phyloP scores from a whole-genome alignment of 352 stramenopile species.

The Globisporangium spiculum region DNA sequence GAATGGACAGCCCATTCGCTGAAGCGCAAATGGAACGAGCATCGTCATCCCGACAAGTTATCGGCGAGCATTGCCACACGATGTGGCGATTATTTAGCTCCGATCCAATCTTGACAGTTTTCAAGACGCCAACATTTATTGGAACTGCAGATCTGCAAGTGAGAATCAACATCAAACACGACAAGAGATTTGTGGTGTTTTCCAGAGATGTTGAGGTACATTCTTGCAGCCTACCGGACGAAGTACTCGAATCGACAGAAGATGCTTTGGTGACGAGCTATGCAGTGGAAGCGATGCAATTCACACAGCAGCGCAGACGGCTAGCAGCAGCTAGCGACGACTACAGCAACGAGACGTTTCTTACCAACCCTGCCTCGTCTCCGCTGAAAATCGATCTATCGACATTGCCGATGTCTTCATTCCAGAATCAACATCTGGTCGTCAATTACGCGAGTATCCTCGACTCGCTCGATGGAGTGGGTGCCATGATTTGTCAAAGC shows the following conservation, averaged over 20 bases:
- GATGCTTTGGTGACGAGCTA: neutral
- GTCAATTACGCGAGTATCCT: slow-evolving; percentile 9
- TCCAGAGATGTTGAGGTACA: neutral
- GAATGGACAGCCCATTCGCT: slow-evolving; percentile 10
- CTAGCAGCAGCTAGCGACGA: neutral
- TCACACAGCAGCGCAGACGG: neutral
- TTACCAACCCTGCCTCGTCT: neutral
- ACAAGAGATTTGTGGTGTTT: slow-evolving; percentile 2
- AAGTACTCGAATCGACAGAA: neutral
- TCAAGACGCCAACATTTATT: slow-evolving; percentile 8
- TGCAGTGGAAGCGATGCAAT: neutral
- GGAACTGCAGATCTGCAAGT: slow-evolving; percentile 17
- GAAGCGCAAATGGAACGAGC: slow-evolving; percentile 18
- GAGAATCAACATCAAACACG: slow-evolving; percentile 9
- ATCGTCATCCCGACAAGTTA: slow-evolving; percentile 10
- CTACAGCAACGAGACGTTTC: neutral
- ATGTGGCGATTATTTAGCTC: slow-evolving; percentile 24
- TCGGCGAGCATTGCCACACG: slow-evolving; percentile 12
- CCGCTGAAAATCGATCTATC: slow-evolving; percentile 8
- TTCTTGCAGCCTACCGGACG: neutral
- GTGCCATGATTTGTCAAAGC: slow-evolving; percentile 5
- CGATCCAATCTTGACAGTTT: slow-evolving; percentile 17
- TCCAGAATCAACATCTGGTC: neutral
- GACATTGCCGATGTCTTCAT: neutral
- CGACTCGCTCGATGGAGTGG: neutral